phyloP scores from a whole-genome alignment of 768 basidiomycete species.

The Inosperma sp. region DNA sequence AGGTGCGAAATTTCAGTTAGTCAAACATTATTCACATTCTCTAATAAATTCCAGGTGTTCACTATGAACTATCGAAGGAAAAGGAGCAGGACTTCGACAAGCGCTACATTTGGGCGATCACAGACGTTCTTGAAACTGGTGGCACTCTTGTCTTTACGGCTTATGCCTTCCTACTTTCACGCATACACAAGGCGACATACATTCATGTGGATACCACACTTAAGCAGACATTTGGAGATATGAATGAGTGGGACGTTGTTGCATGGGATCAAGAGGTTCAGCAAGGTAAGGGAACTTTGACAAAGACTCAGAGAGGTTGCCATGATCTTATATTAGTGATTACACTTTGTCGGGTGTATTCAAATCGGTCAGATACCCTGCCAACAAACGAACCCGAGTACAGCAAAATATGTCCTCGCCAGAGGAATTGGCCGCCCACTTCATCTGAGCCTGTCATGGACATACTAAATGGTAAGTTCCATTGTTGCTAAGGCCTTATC shows the following conservation, averaged over 20 bases:
- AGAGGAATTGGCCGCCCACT: conserved; percentile 14
- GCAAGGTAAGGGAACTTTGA: conserved; percentile 9
- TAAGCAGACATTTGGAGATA: conserved; percentile 7
- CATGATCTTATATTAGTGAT: conserved; percentile 11
- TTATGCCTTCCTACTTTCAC: conserved; percentile 5
- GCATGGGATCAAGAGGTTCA: conserved; percentile 14
- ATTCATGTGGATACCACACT: conserved; percentile 19
- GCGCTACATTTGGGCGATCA: conserved; percentile 18
- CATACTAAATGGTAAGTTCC: conserved; percentile 11
- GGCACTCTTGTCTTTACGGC: conserved; percentile 23
- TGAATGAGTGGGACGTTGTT: conserved; percentile 20
- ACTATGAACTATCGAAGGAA: conserved; percentile 16
- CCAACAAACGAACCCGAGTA: conserved; percentile 17
- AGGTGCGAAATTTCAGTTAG: no score
- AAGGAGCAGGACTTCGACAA: conserved; percentile 24
- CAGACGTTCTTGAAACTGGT: conserved; percentile 4
- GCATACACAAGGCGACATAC: conserved; percentile 13
- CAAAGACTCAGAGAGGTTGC: neutral
- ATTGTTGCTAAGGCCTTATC: neutral
- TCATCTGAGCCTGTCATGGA: conserved; percentile 12
- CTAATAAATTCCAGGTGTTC: conserved; percentile 10
- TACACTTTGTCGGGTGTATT: conserved; percentile 16
- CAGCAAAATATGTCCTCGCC: conserved; percentile 14
- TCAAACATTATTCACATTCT: no score
- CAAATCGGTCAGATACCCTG: conserved; percentile 12